Percentiles rank a stretch among this genome's conserved stretches.
Conservation (phyloP, 139 green algal genomes). For the Monoraphidium neglectum region DNA sequence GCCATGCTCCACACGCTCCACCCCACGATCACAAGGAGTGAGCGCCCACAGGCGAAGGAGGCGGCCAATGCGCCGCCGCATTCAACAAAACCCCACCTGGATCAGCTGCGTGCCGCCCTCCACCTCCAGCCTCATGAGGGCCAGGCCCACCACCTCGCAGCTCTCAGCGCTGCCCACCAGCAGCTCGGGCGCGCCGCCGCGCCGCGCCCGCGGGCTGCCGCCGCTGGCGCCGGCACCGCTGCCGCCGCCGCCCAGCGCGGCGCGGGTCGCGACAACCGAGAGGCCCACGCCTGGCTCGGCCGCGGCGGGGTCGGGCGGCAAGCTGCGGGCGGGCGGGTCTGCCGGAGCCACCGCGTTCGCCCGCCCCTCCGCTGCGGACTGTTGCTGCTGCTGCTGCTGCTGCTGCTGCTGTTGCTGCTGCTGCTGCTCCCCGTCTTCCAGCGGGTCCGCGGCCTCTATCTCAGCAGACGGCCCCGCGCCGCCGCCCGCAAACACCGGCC, state of each 20-base stretch:
- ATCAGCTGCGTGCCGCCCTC: slow-evolving; percentile 33
- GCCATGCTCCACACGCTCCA: no score
- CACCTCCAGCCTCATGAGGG: slow-evolving; percentile 26
- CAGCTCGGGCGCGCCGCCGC: slow-evolving; percentile 10
- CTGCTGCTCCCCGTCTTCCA: slow-evolving; percentile 2
- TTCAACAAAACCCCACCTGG: slow-evolving; percentile 6
- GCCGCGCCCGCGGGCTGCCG: neutral
- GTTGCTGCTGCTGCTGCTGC: neutral
- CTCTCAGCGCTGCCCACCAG: slow-evolving; percentile 28
- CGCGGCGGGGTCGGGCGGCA: no score
- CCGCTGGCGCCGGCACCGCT: slow-evolving; percentile 2
- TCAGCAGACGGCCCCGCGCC: no score
- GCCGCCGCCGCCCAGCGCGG: neutral
- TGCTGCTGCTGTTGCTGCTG: neutral
- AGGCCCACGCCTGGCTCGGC: no score
- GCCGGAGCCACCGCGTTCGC: no score
- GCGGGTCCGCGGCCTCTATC: neutral
- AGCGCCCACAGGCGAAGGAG: no score
- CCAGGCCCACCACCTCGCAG: slow-evolving; percentile 12
- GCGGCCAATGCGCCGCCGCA: neutral
- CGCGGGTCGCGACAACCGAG: no score
- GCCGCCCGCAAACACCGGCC: neutral
- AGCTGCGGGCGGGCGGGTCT: no score
- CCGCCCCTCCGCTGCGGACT: no score
- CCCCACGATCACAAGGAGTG: no score